Percentiles rank a stretch among this genome's conserved stretches.
phyloP scores from a whole-genome alignment of 169 alveolate species.

The Cyclospora cayetanensis region DNA sequence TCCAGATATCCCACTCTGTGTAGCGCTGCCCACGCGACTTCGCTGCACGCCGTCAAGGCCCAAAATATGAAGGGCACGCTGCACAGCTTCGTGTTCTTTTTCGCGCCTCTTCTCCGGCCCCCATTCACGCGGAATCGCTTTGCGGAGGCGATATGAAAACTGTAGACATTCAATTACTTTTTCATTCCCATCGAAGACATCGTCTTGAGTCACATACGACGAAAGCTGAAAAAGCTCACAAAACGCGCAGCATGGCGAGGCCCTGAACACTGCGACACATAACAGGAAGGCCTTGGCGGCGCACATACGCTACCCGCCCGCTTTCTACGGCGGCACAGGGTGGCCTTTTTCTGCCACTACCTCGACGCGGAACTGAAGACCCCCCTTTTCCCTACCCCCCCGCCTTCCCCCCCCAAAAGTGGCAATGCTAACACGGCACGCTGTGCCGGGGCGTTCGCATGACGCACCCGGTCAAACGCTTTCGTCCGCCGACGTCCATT shows the following conservation, averaged over 20 bases:
- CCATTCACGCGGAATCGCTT: conserved; percentile 23
- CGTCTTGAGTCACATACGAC: conserved; percentile 28
- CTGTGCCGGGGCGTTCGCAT: not conserved
- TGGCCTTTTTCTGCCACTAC: no score
- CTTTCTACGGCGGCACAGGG: no score
- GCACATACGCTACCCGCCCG: no score
- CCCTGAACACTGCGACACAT: not conserved
- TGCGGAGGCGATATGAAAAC: conserved; percentile 51
- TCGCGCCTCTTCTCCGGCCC: not conserved
- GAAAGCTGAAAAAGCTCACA: not conserved
- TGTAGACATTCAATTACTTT: conserved; percentile 54
- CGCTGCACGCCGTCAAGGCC: conserved; percentile 53
- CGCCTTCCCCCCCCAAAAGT: not conserved
- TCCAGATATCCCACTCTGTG: conserved; percentile 41
- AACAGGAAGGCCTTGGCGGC: not conserved
- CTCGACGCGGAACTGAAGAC: no score
- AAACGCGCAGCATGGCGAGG: not conserved
- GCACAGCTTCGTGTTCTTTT: not conserved
- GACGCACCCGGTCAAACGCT: conserved; percentile 33
- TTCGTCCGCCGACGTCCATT: conserved; percentile 32
- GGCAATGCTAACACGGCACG: not conserved
- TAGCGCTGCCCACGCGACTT: conserved; percentile 15
- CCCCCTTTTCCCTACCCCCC: not conserved
- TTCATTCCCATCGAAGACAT: conserved; percentile 60
- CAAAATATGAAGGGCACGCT: not conserved